Base-by-base conservation (phyloP, 148 eudicot genomes). In the Vaccinium macrocarpon region DNA sequence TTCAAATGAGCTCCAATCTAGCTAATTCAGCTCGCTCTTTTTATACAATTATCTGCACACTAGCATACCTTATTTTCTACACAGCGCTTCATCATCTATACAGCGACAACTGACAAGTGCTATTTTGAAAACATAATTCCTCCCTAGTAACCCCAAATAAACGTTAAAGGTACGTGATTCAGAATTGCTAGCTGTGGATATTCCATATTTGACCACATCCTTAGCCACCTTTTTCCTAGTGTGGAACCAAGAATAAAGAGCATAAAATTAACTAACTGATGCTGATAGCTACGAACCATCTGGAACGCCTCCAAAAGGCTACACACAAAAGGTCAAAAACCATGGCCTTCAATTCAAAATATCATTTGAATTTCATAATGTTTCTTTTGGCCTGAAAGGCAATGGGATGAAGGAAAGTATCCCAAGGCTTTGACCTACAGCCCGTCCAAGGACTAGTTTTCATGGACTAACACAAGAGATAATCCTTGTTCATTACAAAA, bases 211-310 rank as follows among this genome's bases (percentile, higher is more conserved):
- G n/a, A 73, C 15, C 50, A 11, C 48, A 32, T 14, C 46, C 48
- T 8, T 73, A 14, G 21, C 29, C 25, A 8, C 38, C 61, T 79
- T 53, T 53, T 11, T 55, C 61, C 38, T 15, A 59, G 21, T 46
- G 29, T 38, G 46, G 55, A 81, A 62, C 23, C 27, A 23, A 48
- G 53, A 81, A 61, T 2, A 42, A 57, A 46, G 57, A 42, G 2
- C 18, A 61, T 2, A 70, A 42, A 23, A 23, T 84, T 78, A 84
- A 78, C 82, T 78, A 78, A 62, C 50, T 84, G 81, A 84, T 64
- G 81, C 56, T 84, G 73, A 84, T 68, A 76, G 76, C 59, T 49
- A 76, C 56, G 46, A 49, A 77, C 52, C 78, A 83, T 56, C 10
- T 19, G 49, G 11, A 35, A 78, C 27, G 27, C 35, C 10, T 70